phyloP scores from a whole-genome alignment of 768 basidiomycete genomes.

The Pulveroboletus sp. region DNA sequence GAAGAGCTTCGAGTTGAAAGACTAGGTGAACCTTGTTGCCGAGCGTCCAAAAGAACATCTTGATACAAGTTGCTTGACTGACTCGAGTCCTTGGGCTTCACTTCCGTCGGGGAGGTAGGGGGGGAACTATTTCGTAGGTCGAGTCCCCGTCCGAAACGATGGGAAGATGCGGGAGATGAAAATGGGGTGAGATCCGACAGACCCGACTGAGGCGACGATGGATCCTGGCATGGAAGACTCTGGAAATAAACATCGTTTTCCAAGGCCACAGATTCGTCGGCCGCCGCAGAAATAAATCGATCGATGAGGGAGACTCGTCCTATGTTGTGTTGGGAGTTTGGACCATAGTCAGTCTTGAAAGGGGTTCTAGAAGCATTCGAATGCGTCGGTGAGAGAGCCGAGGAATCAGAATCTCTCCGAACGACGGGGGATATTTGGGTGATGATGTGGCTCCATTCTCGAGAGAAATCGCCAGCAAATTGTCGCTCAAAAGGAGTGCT shows the following conservation, averaged over 20 bases:
- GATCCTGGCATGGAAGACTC: constrained; percentile 6
- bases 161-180: constrained; percentile 21
- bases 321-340: not conserved
- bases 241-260: not conserved
- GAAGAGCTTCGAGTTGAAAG: constrained; percentile 4
- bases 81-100: not conserved
- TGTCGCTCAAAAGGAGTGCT: constrained; percentile 30
- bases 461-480: constrained; percentile 20
- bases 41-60: not conserved
- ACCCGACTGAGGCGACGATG: constrained; percentile 25
- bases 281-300: constrained; percentile 26
- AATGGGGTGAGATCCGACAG: constrained; percentile 30
- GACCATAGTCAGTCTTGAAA: not conserved
- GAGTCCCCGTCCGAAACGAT: not conserved
- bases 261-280: constrained; percentile 7
- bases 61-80: not conserved
- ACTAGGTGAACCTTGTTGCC: not conserved
- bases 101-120: constrained; percentile 16
- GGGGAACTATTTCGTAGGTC: constrained; percentile 12
- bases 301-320: constrained; percentile 26
- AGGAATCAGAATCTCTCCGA: constrained; percentile 3
- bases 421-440: constrained; percentile 24
- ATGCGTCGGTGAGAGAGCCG: constrained; percentile 7
- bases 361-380: not conserved
- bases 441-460: constrained; percentile 15